Percentiles rank a stretch among this genome's conserved stretches.
Conservation (phyloP, 805 yeast genomes). For the Lipomyces orientalis region DNA sequence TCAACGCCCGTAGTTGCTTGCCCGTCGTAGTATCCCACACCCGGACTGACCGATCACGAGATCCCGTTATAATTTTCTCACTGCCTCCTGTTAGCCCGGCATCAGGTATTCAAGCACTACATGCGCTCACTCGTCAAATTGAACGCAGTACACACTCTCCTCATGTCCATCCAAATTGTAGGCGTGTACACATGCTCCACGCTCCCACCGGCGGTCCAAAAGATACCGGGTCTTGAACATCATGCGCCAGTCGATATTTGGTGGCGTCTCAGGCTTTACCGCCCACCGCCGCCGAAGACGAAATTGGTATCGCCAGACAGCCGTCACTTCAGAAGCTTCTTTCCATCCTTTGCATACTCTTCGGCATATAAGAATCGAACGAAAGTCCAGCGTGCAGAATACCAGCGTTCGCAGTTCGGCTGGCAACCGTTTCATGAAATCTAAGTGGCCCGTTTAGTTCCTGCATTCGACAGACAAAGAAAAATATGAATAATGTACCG, state of each 20-base stretch:
- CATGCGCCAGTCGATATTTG: constrained; percentile 37
- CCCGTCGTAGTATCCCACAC: constrained; percentile 45
- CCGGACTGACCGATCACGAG: constrained; percentile 50
- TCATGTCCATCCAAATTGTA: constrained; percentile 62
- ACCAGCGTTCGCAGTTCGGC: constrained; percentile 30
- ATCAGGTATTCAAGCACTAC: not conserved
- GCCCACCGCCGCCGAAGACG: constrained; percentile 19
- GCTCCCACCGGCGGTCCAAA: constrained; percentile 43
- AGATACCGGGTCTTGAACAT: constrained; percentile 39
- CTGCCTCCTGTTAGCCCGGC: constrained; percentile 43
- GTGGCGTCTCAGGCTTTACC: constrained; percentile 13
- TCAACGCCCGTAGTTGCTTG: constrained; percentile 35
- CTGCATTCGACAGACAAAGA: not conserved
- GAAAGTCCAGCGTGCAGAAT: constrained; percentile 21
- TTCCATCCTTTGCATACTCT: constrained; percentile 31
- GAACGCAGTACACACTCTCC: constrained; percentile 83
- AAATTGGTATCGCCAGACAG: constrained; percentile 31
- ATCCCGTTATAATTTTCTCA: constrained; percentile 78
- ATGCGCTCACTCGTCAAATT: constrained; percentile 54
- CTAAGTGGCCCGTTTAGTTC: not conserved
- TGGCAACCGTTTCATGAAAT: constrained; percentile 23
- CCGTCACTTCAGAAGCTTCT: constrained; percentile 11
- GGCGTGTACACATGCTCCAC: constrained; percentile 36
- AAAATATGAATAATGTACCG: not conserved
- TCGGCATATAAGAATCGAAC: constrained; percentile 20